A percentile compares a stretch with the other conserved stretches of the same genome.
These are phyloP conservation scores for Pelargonium nanum DNA, from an alignment of 345 rosid species.

Conservation along the genomic window DNA sequence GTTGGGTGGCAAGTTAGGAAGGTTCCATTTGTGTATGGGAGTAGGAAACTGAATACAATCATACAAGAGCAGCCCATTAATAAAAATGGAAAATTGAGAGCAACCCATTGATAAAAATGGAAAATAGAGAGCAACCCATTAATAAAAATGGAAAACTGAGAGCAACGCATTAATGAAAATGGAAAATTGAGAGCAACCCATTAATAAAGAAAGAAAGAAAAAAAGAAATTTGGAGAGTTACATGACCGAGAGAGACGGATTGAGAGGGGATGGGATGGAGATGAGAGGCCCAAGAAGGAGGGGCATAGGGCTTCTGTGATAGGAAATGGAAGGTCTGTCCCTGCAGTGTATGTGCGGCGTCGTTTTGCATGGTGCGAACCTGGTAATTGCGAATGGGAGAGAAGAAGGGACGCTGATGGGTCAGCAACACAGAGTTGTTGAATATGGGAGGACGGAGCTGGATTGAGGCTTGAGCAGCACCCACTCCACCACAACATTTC, in stretches of 20 bases:
- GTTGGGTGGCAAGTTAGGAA: constrained; percentile 62
- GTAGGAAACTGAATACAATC: constrained; percentile 48
- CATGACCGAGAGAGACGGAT: constrained; percentile 61
- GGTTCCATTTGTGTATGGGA: constrained; percentile 82
- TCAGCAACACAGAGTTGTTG: not conserved
- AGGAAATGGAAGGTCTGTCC: constrained; percentile 34
- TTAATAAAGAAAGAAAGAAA: not conserved
- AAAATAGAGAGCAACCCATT: not conserved
- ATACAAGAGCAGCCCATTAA: not conserved
- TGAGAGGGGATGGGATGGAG: constrained; percentile 52
- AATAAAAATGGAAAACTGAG: not conserved
- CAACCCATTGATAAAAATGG: not conserved
- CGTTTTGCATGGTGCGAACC: not conserved
- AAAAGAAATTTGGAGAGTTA: constrained; percentile 11
- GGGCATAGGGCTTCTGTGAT: constrained; percentile 36
- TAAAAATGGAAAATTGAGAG: not conserved
- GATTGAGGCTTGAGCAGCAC: not conserved
- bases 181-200: not conserved
- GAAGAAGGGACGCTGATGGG: too few species aligned
- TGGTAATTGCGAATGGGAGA: not conserved
- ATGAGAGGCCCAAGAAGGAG: constrained; percentile 71
- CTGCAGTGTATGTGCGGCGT: not conserved
- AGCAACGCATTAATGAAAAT: not conserved
- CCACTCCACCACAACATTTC: not conserved
- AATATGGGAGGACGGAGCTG: not conserved